Evolutionary conservation across 108 stramenopile species (phyloP).

Genomic region (Fistulifera pelliculosa): DNA sequence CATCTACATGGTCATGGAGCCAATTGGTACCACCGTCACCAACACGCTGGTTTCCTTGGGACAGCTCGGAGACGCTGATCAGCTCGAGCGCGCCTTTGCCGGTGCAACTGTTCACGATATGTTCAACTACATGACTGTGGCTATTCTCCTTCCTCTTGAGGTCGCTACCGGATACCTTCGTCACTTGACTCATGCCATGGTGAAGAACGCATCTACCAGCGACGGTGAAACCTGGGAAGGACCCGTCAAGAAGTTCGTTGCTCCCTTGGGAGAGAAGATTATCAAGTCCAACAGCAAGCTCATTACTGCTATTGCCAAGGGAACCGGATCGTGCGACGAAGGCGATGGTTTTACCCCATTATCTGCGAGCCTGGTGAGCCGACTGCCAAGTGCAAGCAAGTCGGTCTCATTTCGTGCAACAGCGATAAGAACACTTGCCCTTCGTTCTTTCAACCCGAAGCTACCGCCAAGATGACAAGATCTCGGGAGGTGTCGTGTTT

Average conservation of each 20-base stretch:
- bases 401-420: conserved; percentile 71
- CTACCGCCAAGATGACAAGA: conserved; percentile 44
- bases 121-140: conserved; percentile 68
- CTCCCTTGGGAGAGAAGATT: conserved; percentile 47
- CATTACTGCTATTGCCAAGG: conserved; percentile 56
- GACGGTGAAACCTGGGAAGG: conserved; percentile 66
- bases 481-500: conserved; percentile 63
- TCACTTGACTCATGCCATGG: conserved; percentile 43
- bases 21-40: conserved; percentile 67
- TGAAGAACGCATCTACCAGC: conserved; percentile 18
- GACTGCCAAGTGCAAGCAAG: conserved; percentile 29
- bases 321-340: conserved; percentile 25
- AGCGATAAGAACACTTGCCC: conserved; percentile 43
- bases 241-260: conserved; percentile 66
- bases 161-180: conserved; percentile 27
- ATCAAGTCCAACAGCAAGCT: conserved; percentile 74
- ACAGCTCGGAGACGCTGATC: conserved; percentile 45
- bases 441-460: conserved; percentile 66
- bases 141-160: conserved; percentile 58
- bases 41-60: conserved; percentile 70
- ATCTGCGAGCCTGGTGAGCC: conserved; percentile 25
- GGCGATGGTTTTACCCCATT: conserved; percentile 61
- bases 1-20: conserved; percentile 72
- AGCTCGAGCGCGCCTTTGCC: conserved; percentile 67
- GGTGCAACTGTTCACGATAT: conserved; percentile 79